Percentiles rank a stretch among this genome's conserved stretches.
These are phyloP conservation scores for Rhodotorula sp. DNA, from an alignment of 1,284 basidiomycete genomes.

Conservation along the genomic window DNA sequence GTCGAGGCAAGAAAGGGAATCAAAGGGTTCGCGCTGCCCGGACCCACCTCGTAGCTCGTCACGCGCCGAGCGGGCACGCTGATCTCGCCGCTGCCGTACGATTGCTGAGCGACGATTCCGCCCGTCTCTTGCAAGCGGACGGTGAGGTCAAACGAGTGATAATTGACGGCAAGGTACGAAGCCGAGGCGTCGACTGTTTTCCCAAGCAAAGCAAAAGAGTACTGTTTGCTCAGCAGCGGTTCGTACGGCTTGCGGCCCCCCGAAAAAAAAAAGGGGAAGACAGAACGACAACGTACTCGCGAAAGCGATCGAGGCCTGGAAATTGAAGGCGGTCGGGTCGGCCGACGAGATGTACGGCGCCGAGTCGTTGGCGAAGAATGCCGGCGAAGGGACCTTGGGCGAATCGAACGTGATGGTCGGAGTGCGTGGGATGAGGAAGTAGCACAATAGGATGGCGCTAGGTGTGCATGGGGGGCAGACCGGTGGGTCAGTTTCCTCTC, in stretches of 20 bases:
- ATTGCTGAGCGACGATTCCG: constrained; percentile 7
- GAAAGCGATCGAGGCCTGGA: constrained; percentile 13
- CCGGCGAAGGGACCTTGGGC: constrained; percentile 11
- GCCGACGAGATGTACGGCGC: constrained; percentile 18
- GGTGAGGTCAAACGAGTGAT: constrained; percentile 24
- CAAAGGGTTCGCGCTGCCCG: too few species aligned
- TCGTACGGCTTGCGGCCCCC: background rate
- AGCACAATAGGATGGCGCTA: constrained; percentile 25
- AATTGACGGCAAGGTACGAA: constrained; percentile 27
- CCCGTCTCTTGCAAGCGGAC: constrained; percentile 26
- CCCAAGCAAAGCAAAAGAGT: too few species aligned
- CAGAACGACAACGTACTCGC: constrained; percentile 11
- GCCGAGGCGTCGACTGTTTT: constrained; percentile 24
- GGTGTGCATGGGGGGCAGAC: too few species aligned
- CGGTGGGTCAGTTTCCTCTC: background rate
- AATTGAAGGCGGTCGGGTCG: constrained; percentile 24
- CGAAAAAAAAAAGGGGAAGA: too few species aligned
- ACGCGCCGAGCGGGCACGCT: constrained; percentile 8
- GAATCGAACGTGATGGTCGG: constrained; percentile 28
- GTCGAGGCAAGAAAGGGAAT: too few species aligned
- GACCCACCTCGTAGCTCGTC: constrained; percentile 20
- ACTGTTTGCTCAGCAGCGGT: too few species aligned
- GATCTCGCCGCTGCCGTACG: constrained; percentile 22
- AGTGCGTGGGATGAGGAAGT: constrained; percentile 26
- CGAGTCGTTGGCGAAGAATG: constrained; percentile 18